Conservation (phyloP, 2,329 filamentous ascomycete genomes). For the Orbilia brochopaga region DNA sequence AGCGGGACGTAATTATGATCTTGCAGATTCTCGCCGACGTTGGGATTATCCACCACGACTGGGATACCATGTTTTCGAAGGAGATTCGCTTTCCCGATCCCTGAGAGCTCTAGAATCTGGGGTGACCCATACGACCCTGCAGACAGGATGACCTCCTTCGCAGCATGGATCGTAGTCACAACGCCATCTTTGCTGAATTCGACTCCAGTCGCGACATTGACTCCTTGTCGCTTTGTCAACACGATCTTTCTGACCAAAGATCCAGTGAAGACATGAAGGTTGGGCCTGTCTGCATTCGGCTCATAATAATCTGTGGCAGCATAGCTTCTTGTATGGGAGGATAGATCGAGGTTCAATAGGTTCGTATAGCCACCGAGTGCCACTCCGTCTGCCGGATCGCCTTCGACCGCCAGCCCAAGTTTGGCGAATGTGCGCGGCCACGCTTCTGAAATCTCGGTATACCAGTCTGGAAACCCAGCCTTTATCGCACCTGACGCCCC, state of each 20-base stretch:
- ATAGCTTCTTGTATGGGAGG: conserved; percentile 55
- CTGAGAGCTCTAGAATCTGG: conserved; percentile 61
- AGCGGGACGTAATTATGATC: conserved; percentile 50
- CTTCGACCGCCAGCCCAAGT: conserved; percentile 37
- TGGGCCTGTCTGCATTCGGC: conserved; percentile 58
- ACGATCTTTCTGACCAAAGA: conserved; percentile 62
- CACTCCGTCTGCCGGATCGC: conserved; percentile 52
- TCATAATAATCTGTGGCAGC: conserved; percentile 59
- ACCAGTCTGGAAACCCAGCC: conserved; percentile 45
- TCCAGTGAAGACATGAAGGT: conserved; percentile 62
- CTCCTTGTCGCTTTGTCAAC: conserved; percentile 56
- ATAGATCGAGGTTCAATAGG: conserved; percentile 46
- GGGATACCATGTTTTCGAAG: conserved; percentile 58
- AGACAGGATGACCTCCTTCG: conserved; percentile 62
- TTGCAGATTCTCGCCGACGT: conserved; percentile 59
- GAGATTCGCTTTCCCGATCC: conserved; percentile 58
- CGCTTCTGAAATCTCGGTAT: conserved; percentile 33
- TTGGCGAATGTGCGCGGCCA: conserved; percentile 46
- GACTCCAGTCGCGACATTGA: conserved; percentile 59
- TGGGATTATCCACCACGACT: conserved; percentile 57
- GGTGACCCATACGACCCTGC: conserved; percentile 61
- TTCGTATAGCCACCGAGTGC: conserved; percentile 55
- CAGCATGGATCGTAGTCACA: conserved; percentile 32
- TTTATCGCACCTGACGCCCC: conserved; percentile 57
- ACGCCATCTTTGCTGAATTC: conserved; percentile 59